Evolutionary conservation across 1,284 basidiomycete genomes (phyloP).

Genomic region (Sphaerobolus stellatus): DNA sequence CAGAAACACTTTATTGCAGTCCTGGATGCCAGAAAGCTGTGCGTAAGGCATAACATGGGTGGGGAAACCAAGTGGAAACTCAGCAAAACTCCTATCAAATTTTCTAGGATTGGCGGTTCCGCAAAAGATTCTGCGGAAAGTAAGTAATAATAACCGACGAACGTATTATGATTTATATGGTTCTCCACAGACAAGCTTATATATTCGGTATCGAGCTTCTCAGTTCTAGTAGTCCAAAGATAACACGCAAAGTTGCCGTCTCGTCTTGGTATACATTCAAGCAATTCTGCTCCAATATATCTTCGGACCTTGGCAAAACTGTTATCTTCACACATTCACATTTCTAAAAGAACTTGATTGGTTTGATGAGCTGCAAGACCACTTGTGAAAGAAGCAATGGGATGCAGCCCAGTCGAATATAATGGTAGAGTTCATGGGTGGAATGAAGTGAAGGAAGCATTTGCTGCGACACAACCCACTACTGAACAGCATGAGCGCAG

Average conservation of each 20-base stretch:
- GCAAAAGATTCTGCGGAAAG: not conserved
- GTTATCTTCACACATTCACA: not conserved
- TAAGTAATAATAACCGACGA: not conserved
- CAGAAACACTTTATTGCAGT: not conserved
- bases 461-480: not conserved
- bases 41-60: not conserved
- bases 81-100: not conserved
- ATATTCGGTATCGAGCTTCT: not conserved
- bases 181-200: not conserved
- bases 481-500: not conserved
- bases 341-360: not conserved
- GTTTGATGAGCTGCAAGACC: not conserved
- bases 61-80: no score
- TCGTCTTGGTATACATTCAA: not conserved
- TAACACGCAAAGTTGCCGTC: conserved; percentile 1
- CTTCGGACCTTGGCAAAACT: not conserved
- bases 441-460: not conserved
- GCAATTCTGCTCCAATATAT: not conserved
- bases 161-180: not conserved
- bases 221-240: not conserved
- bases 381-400: not conserved
- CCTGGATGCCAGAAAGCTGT: not conserved
- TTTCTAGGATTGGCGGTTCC: not conserved
- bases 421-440: not conserved
- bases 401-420: not conserved